Evolutionary conservation across 768 basidiomycete species (phyloP).

Genomic region (Termitomyces sp.): DNA sequence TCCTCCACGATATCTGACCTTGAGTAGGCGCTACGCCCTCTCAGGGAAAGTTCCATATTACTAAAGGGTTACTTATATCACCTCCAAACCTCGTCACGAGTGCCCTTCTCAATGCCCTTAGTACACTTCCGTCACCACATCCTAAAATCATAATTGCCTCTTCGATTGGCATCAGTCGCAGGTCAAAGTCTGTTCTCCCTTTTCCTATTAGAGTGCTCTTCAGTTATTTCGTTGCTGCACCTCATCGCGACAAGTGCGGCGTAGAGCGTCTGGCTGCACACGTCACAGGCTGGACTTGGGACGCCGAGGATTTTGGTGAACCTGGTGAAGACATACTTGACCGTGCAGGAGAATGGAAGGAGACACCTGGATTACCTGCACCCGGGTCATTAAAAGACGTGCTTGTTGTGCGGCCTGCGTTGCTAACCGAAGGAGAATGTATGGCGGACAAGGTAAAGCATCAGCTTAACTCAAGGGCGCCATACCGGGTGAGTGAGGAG

Average conservation of each 20-base stretch:
- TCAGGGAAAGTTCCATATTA: conserved; percentile 28
- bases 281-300: conserved; percentile 47
- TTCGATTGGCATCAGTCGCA: conserved; percentile 42
- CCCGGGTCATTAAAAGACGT: conserved; percentile 38
- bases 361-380: conserved; percentile 32
- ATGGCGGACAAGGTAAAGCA: conserved; percentile 24
- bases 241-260: conserved; percentile 60
- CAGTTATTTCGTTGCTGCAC: conserved; percentile 30
- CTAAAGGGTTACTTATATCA: conserved; percentile 41
- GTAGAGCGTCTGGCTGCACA: conserved; percentile 46
- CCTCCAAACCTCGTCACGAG: conserved; percentile 57
- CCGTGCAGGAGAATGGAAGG: conserved; percentile 32
- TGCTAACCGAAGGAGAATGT: conserved; percentile 55
- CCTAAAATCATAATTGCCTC: conserved; percentile 50
- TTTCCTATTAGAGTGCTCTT: conserved; percentile 45
- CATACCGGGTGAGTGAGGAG: conserved; percentile 39
- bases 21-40: background rate
- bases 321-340: conserved; percentile 37
- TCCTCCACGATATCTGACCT: background rate
- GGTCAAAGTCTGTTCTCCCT: conserved; percentile 41
- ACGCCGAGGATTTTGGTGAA: conserved; percentile 29
- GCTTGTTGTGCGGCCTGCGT: conserved; percentile 49
- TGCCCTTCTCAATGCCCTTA: conserved; percentile 48
- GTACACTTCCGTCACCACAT: conserved; percentile 39
- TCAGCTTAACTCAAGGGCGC: background rate